These are phyloP conservation scores for Cryphonectria carpinicola DNA, from an alignment of 2,329 filamentous ascomycete species.

Conservation along the genomic window DNA sequence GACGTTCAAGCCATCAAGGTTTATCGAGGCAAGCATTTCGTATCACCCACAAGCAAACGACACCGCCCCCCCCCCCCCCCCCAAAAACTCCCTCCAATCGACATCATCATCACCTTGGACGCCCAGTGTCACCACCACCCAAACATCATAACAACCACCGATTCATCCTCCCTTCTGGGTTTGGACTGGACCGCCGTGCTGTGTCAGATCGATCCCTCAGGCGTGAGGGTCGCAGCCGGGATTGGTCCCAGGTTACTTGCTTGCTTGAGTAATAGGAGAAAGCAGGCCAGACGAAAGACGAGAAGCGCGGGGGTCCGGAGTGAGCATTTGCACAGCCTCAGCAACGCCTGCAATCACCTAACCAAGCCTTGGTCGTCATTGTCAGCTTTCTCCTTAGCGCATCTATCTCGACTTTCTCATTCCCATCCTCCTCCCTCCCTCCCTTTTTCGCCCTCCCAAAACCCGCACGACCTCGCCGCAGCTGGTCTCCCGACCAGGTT, in stretches of 20 bases:
- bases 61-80: neutral
- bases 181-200: neutral
- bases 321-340: conserved; percentile 28
- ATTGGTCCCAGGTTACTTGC: conserved; percentile 22
- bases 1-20: neutral
- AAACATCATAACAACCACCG: neutral
- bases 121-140: neutral
- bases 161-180: neutral
- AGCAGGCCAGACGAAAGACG: neutral
- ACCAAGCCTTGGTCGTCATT: conserved; percentile 24
- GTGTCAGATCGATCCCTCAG: conserved; percentile 3
- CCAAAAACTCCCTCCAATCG: neutral
- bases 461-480: conserved; percentile 5
- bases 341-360: conserved; percentile 24
- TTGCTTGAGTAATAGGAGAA: neutral
- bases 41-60: neutral
- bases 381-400: conserved; percentile 21
- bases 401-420: neutral
- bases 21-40: neutral
- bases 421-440: neutral
- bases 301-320: conserved; percentile 25
- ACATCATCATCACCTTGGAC: conserved; percentile 8
- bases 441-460: conserved; percentile 7
- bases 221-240: conserved; percentile 11
- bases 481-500: neutral